phyloP scores from a whole-genome alignment of 805 yeast species.

The Wickerhamomyces subpelliculosus region DNA sequence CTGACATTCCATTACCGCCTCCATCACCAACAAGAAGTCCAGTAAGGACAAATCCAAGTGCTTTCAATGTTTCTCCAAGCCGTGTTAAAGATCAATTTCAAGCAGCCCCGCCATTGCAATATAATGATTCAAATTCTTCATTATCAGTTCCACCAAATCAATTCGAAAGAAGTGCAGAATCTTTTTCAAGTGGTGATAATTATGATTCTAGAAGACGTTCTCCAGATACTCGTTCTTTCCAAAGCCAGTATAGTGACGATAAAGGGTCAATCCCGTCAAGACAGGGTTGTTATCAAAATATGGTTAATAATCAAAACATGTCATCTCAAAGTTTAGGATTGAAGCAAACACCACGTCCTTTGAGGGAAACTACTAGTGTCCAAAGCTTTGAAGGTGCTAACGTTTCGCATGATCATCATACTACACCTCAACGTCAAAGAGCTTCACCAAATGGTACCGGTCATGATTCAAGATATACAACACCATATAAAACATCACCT shows the following conservation, averaged over 20 bases:
- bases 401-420: not conserved
- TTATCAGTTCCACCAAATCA: not conserved
- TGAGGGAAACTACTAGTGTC: not conserved
- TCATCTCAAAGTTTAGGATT: not conserved
- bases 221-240: not conserved
- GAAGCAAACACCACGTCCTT: not conserved
- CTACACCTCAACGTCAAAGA: not conserved
- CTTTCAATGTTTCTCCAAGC: not conserved
- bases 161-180: not conserved
- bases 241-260: too few species aligned
- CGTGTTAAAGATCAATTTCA: not conserved
- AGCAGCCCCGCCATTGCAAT: not conserved
- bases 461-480: too few species aligned
- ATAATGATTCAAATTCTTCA: not conserved
- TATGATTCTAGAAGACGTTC: not conserved
- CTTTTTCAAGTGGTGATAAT: not conserved
- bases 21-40: constrained; percentile 16
- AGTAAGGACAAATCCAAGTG: not conserved
- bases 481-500: not conserved
- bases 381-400: not conserved
- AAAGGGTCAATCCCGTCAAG: not conserved
- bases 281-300: not conserved
- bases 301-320: not conserved
- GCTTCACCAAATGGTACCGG: not conserved
- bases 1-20: constrained; percentile 10